These are phyloP conservation scores for Chytridium lagenaria DNA, from an alignment of 371 early-diverging fungal genomes.

Conservation along the genomic window DNA sequence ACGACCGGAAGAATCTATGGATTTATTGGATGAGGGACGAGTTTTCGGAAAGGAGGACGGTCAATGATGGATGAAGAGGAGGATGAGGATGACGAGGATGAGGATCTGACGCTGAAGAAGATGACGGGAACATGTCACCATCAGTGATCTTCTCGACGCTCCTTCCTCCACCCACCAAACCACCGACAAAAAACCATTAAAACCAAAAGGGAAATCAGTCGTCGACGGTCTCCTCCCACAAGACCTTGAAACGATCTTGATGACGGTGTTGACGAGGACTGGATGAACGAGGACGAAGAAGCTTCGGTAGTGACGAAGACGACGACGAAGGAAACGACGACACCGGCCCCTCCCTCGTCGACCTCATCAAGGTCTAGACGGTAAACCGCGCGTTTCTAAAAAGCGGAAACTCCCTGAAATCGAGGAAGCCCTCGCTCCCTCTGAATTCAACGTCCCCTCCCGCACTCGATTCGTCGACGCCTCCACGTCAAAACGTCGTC, in stretches of 20 bases:
- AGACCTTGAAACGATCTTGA: not conserved
- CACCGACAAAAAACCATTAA: not conserved
- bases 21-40: not conserved
- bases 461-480: conserved; percentile 12
- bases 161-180: not conserved
- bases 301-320: conserved; percentile 47
- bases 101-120: too few relatives aligned
- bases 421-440: conserved; percentile 79
- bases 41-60: not conserved
- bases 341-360: conserved; percentile 9
- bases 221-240: not conserved
- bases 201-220: not conserved
- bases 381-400: not conserved
- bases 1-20: not conserved
- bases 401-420: conserved; percentile 62
- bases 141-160: conserved; percentile 16
- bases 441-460: conserved; percentile 75
- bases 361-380: not conserved
- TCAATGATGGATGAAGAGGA: conserved; percentile 47
- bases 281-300: conserved; percentile 47
- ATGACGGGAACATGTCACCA: conserved; percentile 30
- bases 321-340: conserved; percentile 53
- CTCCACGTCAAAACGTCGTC: conserved; percentile 44
- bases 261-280: conserved; percentile 22
- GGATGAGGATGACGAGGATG: conserved; percentile 50